A percentile compares a stretch with the other conserved stretches of the same genome.
These are phyloP conservation scores for Hypoxylon perforatum DNA, from an alignment of 495 filamentous ascomycete genomes.

Conservation along the genomic window DNA sequence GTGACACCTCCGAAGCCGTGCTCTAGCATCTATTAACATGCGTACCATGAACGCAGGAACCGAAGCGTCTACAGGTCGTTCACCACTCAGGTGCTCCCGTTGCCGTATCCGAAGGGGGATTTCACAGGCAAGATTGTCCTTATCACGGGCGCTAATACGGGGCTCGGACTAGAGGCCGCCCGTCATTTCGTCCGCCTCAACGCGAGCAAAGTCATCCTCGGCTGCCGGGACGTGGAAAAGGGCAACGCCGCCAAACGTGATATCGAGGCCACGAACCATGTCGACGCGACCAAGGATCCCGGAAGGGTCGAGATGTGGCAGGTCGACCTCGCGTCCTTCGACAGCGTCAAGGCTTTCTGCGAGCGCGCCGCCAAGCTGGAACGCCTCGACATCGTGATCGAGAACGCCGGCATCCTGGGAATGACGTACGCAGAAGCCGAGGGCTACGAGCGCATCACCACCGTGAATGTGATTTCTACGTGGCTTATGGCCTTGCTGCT, in stretches of 20 bases:
- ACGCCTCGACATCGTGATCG: no score
- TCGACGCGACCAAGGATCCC: slow-evolving; percentile 2
- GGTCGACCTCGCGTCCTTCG: slow-evolving; percentile 59
- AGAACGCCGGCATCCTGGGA: no score
- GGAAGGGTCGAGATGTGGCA: slow-evolving; percentile 59
- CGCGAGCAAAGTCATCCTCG: slow-evolving; percentile 58
- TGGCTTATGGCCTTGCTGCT: no score
- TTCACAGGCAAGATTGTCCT: slow-evolving; percentile 40
- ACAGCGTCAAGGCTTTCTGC: slow-evolving; percentile 53
- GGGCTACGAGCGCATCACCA: no score
- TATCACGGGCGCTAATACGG: slow-evolving; percentile 62
- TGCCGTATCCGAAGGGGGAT: no score
- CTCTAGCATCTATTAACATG: no score
- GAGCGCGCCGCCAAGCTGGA: slow-evolving; percentile 33
- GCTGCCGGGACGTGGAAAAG: slow-evolving; percentile 53
- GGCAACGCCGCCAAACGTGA: slow-evolving; percentile 53
- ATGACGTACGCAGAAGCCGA: no score
- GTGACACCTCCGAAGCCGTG: no score
- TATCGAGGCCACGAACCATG: slow-evolving; percentile 33
- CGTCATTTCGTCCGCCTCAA: slow-evolving; percentile 54
- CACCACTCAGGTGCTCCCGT: no score
- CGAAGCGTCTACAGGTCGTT: no score
- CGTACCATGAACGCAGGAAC: no score
- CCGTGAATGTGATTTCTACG: no score
- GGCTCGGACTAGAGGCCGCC: slow-evolving; percentile 60